Evolutionary conservation across 2,329 filamentous ascomycete species (phyloP), one percentile per base, ranked within the genome.

Genomic region (Coniella lustricola): DNA sequence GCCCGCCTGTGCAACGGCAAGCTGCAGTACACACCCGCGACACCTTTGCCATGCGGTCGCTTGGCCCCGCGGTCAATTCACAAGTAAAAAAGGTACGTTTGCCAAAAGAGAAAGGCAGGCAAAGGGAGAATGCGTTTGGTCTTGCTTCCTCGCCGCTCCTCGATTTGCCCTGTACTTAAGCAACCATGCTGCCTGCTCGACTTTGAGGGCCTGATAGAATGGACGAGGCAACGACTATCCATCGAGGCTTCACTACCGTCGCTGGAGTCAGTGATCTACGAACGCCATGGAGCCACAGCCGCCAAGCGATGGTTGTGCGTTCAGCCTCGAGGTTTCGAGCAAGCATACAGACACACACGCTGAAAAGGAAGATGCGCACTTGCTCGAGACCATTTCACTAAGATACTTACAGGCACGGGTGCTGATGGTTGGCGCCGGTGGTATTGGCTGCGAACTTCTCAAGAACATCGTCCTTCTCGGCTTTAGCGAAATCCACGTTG

Each of bases 391-490:
- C 12, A 38, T 38, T 18, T 17, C 44, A 50, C 44, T 53, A 41
- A 53, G 13, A 38, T 47, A 35, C 32, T 45, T 45, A 52, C 68
- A 95, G 90, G 80, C 89, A 53, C 86, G 84, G 55, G 85, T 96
- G 46, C 76, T 98, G 50, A 89, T 98, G 75, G 91, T 98, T 49
- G 93, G 93, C 60, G 93, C 93, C 48, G 93, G 93, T 54, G 93
- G 93, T 54, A 98, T 98, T 63, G 93, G 93, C 59, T 98, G 93
- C 70, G 93, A 98, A 70, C 77, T 98, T 7, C 81, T 98, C 55
- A 98, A 98, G 75, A 95, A 97, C 67, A 82, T 98, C 49, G 89
- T 91, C 38, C 82, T 95, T 42, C 86, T 84, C 37, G 90, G 91
- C 57, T 98, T 95, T 59, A 89, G 89, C 56, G 87, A 95, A 69